Evolutionary conservation across 177 flowering plant genomes (phyloP).

Genomic region (Tripterygium wilfordii): DNA sequence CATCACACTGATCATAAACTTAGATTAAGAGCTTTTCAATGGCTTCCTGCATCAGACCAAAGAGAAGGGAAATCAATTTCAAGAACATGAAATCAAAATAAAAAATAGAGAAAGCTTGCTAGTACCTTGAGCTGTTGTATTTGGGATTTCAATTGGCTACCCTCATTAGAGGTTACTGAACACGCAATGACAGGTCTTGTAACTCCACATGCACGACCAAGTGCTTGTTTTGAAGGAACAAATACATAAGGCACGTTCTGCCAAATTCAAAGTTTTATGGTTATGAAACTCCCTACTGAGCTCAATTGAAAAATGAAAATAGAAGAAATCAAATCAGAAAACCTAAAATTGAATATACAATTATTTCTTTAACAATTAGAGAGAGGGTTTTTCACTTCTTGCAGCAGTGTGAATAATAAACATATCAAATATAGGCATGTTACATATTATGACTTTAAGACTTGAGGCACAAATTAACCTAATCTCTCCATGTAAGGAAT

Average conservation of each 20-base stretch:
- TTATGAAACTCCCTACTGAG: too few species aligned
- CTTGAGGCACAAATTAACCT: too few species aligned
- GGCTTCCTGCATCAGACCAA: constrained; percentile 49
- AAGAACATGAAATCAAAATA: background rate
- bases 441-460: too few species aligned
- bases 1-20: constrained; percentile 45
- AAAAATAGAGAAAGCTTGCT: background rate
- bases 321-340: too few species aligned
- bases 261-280: background rate
- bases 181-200: constrained; percentile 80
- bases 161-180: constrained; percentile 80
- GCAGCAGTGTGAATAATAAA: too few species aligned
- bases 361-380: too few species aligned
- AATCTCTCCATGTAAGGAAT: too few species aligned
- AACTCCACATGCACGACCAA: constrained; percentile 86
- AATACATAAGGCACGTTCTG: constrained; percentile 96
- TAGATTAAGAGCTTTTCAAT: constrained; percentile 81
- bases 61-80: background rate
- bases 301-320: too few species aligned
- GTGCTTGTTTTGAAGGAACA: constrained; percentile 88
- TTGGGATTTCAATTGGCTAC: constrained; percentile 76
- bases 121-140: constrained; percentile 80
- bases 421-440: too few species aligned
- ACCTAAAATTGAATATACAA: too few species aligned
- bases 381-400: too few species aligned